phyloP scores from a whole-genome alignment of 2,329 filamentous ascomycete genomes.

The Aureobasidium sp. region DNA sequence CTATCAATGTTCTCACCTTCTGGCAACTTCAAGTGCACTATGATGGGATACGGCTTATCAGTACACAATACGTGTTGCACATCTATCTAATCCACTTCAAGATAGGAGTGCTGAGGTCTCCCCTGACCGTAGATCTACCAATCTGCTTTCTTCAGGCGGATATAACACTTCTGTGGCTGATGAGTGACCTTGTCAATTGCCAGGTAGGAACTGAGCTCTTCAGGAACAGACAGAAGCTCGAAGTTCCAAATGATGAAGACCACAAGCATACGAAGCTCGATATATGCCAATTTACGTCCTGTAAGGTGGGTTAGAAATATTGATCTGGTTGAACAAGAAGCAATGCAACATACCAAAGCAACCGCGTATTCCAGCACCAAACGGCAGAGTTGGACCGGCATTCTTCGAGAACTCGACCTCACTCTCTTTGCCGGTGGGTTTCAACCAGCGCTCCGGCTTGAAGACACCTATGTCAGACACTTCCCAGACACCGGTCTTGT shows the following conservation, averaged over 20 bases:
- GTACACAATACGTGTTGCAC: neutral
- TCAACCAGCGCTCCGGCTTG: constrained; percentile 34
- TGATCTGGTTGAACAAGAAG: no score
- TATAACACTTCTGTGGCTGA: constrained; percentile 21
- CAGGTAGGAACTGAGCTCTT: constrained; percentile 17
- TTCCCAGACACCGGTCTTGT: constrained; percentile 22
- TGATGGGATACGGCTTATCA: neutral
- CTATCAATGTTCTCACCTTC: neutral
- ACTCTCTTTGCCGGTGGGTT: constrained; percentile 18
- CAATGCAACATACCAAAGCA: constrained; percentile 25
- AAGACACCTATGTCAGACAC: constrained; percentile 24
- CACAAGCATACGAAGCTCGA: constrained; percentile 23
- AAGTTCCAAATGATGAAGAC: constrained; percentile 25
- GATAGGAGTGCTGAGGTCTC: neutral
- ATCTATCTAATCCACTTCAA: neutral
- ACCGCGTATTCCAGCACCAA: constrained; percentile 29
- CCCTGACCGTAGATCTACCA: neutral
- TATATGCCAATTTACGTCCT: constrained; percentile 20
- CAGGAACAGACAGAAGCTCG: constrained; percentile 18
- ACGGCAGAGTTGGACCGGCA: constrained; percentile 27
- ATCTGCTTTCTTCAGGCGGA: constrained; percentile 10
- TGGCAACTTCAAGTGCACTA: neutral
- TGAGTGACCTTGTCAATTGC: constrained; percentile 23
- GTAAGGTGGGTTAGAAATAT: neutral
- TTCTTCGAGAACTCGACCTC: constrained; percentile 26